phyloP scores from a whole-genome alignment of 257 asterid species.

The Penstemon eatonii region DNA sequence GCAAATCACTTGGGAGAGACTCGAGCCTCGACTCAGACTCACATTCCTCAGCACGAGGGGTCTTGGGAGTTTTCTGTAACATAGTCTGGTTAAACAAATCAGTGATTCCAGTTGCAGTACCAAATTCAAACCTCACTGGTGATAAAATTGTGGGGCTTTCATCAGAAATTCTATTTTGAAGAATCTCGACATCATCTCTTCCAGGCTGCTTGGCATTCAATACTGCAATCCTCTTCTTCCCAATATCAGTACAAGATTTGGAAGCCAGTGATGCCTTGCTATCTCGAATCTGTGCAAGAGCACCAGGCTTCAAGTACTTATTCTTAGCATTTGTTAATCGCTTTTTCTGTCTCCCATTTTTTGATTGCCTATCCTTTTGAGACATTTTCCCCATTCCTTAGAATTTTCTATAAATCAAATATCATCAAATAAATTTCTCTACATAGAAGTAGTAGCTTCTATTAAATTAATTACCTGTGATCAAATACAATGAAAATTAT shows the following conservation, averaged over 20 bases:
- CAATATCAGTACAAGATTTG: slow-evolving; percentile 74
- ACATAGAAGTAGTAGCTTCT: slow-evolving; percentile 13
- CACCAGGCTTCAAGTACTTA: slow-evolving; percentile 84
- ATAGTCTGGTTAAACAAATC: slow-evolving; percentile 39
- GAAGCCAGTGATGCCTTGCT: slow-evolving; percentile 60
- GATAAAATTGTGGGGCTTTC: slow-evolving; percentile 44
- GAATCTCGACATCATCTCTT: slow-evolving; percentile 28
- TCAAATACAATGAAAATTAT: slow-evolving; percentile 3
- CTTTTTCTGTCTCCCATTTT: slow-evolving; percentile 52
- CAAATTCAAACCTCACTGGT: slow-evolving; percentile 57
- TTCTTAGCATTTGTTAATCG: slow-evolving; percentile 43
- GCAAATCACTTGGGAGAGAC: slow-evolving; percentile 81
- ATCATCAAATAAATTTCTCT: not conserved
- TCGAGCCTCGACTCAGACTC: slow-evolving; percentile 75
- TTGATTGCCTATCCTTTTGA: slow-evolving; percentile 53
- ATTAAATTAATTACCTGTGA: not conserved
- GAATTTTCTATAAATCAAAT: not conserved
- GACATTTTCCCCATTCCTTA: slow-evolving; percentile 67
- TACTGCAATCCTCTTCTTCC: slow-evolving; percentile 71
- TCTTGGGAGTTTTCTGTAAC: slow-evolving; percentile 63
- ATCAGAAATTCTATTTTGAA: slow-evolving; percentile 30
- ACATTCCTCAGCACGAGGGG: slow-evolving; percentile 54
- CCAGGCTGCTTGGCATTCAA: slow-evolving; percentile 35
- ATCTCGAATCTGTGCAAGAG: slow-evolving; percentile 79
- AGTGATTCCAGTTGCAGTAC: slow-evolving; percentile 34